Evolutionary conservation across 208 protist genomes (phyloP), one percentile per base, ranked within the genome.

Genomic region (Crithidia bombi): DNA sequence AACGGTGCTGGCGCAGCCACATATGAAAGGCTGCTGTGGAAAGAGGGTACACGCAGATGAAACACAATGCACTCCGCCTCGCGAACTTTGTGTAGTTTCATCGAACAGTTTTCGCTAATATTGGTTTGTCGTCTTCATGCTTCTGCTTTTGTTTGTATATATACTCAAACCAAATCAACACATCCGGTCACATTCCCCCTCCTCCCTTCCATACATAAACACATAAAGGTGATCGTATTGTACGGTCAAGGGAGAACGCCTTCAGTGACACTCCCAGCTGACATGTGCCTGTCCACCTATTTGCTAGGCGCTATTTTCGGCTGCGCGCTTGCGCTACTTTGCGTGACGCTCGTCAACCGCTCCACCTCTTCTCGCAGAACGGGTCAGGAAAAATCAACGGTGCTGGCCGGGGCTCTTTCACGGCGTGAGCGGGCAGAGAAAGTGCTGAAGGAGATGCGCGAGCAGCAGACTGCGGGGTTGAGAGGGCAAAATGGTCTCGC

Each of bases 361-460:
- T 65, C 30, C n/a, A 7, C 54, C 4, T 41, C 44, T n/a, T 9
- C 25, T 23, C 49, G 21, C 2, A 14, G 0, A 3, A 23, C n/a
- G 49, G 23, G 23, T 21, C 33, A 28, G 19, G 28, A 4, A 17
- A 39, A 63, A 9, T 12, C 43, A 17, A 36, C 19, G 5, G 3
- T 52, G 1, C 23, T 30, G 5, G 15, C 39, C 12, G 32, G 25
- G 1, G 17, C 55, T 0, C 64, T 54, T 9, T 78, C 58, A 6
- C 65, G 57, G 9, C 47, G 66, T 39, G 54, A 54, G 26, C 74
- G 69, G 26, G 66, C 70, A 6, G 67, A 61, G 17, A 61, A 65
- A 36, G 26, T 64, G 39, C 66, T 78, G 12, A 30, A 65, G n/a
- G 36, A 70, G 43, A 30, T 78, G 62, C 70, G 38, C 21, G 14